Conservation (phyloP, 176 grass and related monocot species). For the Sorghum bicolor region Sorghum_bicolor_NCBIv3 NC_012875.2:49098001-49098500, state of each 20-base stretch:
- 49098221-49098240: slow-evolving; percentile 53
- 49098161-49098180: slow-evolving; percentile 89
- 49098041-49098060: slow-evolving; percentile 19
- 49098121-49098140: slow-evolving; percentile 57
- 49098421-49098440: neutral
- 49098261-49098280: neutral
- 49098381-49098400: slow-evolving; percentile 58
- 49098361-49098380: slow-evolving; percentile 97
- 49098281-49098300: slow-evolving; percentile 32
- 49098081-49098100: slow-evolving; percentile 3
- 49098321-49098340: slow-evolving; percentile 93
- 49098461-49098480: slow-evolving; percentile 46
- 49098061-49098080: neutral
- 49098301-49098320: slow-evolving; percentile 47
- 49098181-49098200: slow-evolving; percentile 95
- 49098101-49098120: slow-evolving; percentile 7
- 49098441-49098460: neutral
- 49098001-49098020: neutral
- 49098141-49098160: slow-evolving; percentile 88
- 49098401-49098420: neutral
- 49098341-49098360: slow-evolving; percentile 81
- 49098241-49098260: neutral
- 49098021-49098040: slow-evolving; percentile 12
- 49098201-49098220: slow-evolving; percentile 98
- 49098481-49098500: slow-evolving; percentile 85